These are phyloP conservation scores for Peniophora sp. DNA, from an alignment of 1,284 basidiomycete species.

Conservation along the genomic window DNA sequence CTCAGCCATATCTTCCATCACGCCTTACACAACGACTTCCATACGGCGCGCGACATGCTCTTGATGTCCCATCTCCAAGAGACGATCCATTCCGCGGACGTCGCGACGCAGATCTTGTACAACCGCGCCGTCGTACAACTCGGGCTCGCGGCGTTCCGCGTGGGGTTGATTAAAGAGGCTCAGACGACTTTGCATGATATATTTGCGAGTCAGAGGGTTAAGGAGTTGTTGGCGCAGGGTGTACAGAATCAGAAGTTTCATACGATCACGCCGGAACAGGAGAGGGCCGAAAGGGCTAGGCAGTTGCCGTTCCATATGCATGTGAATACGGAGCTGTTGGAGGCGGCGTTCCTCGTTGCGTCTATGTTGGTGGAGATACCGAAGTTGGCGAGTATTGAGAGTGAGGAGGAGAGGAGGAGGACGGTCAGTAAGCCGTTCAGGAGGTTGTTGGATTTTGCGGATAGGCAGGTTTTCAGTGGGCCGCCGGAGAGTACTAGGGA, in stretches of 20 bases:
- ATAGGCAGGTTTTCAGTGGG: conserved; percentile 96
- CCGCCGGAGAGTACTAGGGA: conserved; percentile 98
- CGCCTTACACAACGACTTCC: conserved; percentile 93
- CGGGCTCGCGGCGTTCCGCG: conserved; percentile 94
- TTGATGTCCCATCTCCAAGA: conserved; percentile 99
- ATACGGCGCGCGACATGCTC: conserved; percentile 96
- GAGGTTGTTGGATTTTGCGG: conserved; percentile 92
- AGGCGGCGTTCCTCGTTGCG: conserved; percentile 95
- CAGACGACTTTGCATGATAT: conserved; percentile 94
- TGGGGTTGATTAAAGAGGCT: conserved; percentile 90
- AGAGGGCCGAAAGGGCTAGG: conserved; percentile 91
- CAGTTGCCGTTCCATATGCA: conserved; percentile 99
- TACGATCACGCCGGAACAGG: conserved; percentile 86
- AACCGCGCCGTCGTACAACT: conserved; percentile 97
- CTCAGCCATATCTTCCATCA: conserved; percentile 97
- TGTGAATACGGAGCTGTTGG: conserved; percentile 96
- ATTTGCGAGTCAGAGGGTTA: conserved; percentile 92
- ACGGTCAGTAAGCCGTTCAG: conserved; percentile 94
- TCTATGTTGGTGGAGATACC: conserved; percentile 99
- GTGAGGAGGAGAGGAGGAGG: conserved; percentile 88
- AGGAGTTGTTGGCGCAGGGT: conserved; percentile 96
- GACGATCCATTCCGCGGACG: conserved; percentile 91
- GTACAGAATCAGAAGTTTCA: conserved; percentile 92
- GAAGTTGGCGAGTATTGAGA: conserved; percentile 87
- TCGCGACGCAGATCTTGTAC: conserved; percentile 96